Conservation (phyloP, 2,329 filamentous ascomycete species). For the Botrytis hyacinthi region DNA sequence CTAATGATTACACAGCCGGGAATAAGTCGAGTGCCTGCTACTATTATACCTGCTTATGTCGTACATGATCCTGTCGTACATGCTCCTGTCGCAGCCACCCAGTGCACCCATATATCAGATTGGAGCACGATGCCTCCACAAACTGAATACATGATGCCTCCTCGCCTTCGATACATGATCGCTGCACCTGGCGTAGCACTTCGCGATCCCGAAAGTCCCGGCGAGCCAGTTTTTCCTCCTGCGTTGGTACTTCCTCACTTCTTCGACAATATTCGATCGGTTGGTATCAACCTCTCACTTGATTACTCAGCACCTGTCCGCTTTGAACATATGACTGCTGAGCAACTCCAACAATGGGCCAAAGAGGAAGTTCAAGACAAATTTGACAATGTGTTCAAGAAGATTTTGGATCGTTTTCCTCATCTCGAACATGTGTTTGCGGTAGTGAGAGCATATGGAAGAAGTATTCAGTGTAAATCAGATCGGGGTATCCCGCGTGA, state of each 20-base stretch:
- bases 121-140: too few relatives aligned
- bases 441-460: background rate
- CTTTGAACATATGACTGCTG: background rate
- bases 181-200: background rate
- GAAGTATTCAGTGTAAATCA: background rate
- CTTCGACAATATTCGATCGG: conserved; percentile 10
- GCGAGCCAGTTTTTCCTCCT: background rate
- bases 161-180: too few relatives aligned
- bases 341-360: background rate
- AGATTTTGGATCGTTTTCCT: background rate
- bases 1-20: background rate
- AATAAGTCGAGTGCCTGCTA: fast-evolving
- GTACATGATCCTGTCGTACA: too few relatives aligned
- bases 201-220: fast-evolving
- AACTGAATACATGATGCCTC: too few relatives aligned
- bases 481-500: background rate
- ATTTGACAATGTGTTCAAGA: background rate
- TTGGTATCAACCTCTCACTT: background rate
- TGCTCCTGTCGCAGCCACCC: background rate
- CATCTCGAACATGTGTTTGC: background rate
- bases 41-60: background rate
- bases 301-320: fast-evolving
- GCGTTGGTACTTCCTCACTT: background rate
- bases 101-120: too few relatives aligned
- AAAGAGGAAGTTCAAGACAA: background rate